Percentiles rank a stretch among this genome's conserved stretches.
Evolutionary conservation across 371 early-diverging fungal species (phyloP).

Genomic region (Blastocladiella emersonii): DNA sequence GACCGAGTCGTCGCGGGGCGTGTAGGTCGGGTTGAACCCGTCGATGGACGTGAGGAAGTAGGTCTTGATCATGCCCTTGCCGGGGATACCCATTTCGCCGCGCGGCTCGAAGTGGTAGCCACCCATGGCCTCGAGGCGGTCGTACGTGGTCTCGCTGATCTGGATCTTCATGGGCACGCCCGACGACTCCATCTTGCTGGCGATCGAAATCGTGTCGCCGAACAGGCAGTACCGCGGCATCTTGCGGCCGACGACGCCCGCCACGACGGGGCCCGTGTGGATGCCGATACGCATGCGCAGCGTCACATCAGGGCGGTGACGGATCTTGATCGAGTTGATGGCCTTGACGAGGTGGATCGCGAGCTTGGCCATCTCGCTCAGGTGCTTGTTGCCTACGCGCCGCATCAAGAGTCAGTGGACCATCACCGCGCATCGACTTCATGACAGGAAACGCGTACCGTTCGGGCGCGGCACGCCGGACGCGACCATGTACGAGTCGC

Average conservation of each 20-base stretch:
- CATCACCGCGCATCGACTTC: too few relatives aligned
- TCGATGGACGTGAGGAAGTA: too few relatives aligned
- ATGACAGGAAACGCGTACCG: too few relatives aligned
- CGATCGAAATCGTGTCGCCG: constrained; percentile 8
- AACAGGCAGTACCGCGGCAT: constrained; percentile 22
- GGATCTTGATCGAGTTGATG: constrained; percentile 1
- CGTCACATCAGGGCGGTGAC: constrained; percentile 12
- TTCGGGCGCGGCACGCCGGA: constrained; percentile 19
- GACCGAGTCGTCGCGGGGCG: too few relatives aligned
- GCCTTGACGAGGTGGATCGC: constrained; percentile 5
- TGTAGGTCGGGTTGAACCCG: too few relatives aligned
- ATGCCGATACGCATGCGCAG: constrained; percentile 20
- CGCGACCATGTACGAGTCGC: constrained; percentile 21
- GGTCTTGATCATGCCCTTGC: too few relatives aligned
- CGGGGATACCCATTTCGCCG: constrained; percentile 4
- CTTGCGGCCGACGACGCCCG: constrained; percentile 27
- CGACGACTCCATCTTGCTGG: constrained; percentile 15
- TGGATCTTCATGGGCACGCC: constrained; percentile 17
- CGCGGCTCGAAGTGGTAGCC: constrained; percentile 11
- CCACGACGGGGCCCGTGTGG: constrained; percentile 20
- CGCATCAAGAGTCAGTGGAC: too few relatives aligned
- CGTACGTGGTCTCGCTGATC: constrained; percentile 16
- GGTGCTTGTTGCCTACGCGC: constrained; percentile 17
- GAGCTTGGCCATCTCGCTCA: constrained; percentile 17
- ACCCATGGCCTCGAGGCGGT: constrained; percentile 15